Evolutionary conservation across 1,139 yeast genomes (phyloP).

Genomic region (Suhomyces yuchorum): DNA sequence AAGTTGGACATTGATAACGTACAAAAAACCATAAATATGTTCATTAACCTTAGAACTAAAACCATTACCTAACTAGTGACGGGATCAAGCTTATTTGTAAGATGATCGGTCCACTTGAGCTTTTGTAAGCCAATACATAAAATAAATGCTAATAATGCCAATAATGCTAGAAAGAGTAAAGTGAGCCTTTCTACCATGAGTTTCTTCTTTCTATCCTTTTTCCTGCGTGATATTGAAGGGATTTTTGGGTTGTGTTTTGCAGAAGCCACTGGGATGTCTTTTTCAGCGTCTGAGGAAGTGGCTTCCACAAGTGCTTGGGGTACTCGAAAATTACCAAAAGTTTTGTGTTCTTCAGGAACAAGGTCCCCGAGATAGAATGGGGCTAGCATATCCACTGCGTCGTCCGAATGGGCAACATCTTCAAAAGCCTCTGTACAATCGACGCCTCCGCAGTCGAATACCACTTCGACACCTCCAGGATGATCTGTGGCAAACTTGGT

Average conservation of each 20-base stretch:
- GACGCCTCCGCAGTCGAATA: constrained; percentile 70
- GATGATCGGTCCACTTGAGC: constrained; percentile 29
- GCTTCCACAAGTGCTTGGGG: constrained; percentile 8
- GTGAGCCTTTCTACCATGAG: constrained; percentile 23
- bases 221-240: background rate
- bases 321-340: constrained; percentile 14
- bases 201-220: constrained; percentile 7
- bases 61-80: background rate
- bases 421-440: constrained; percentile 67
- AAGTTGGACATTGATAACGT: background rate
- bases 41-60: constrained; percentile 3
- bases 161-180: constrained; percentile 22
- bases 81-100: constrained; percentile 4
- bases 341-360: constrained; percentile 21
- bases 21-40: background rate
- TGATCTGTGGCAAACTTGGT: constrained; percentile 52
- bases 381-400: constrained; percentile 42
- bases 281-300: background rate
- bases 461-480: constrained; percentile 73
- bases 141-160: constrained; percentile 30
- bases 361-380: constrained; percentile 44
- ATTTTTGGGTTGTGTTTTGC: background rate
- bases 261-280: background rate
- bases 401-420: constrained; percentile 52
- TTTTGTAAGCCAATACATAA: constrained; percentile 33